These are phyloP conservation scores for Dujonia santamariae DNA, from an alignment of 1,139 yeast genomes.

Conservation along the genomic window DNA sequence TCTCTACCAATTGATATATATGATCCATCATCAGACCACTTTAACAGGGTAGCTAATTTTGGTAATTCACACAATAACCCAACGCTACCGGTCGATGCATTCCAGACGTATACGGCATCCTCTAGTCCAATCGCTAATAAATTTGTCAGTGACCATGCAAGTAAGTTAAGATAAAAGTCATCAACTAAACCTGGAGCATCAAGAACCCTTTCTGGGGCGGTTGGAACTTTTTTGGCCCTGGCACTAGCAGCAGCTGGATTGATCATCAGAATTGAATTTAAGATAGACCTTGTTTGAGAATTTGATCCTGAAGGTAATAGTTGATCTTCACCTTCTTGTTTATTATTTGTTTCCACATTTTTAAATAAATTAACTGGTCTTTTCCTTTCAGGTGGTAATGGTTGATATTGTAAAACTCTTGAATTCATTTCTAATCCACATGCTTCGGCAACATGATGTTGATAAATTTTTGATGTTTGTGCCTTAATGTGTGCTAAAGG, in stretches of 20 bases:
- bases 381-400: constrained; percentile 75
- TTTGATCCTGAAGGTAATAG: constrained; percentile 19
- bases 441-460: constrained; percentile 88
- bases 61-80: constrained; percentile 63
- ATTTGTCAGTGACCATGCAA: constrained; percentile 87
- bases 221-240: constrained; percentile 68
- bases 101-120: constrained; percentile 86
- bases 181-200: constrained; percentile 96
- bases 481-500: constrained; percentile 60
- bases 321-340: constrained; percentile 11
- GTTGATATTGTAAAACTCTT: constrained; percentile 83
- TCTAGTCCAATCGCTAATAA: constrained; percentile 88
- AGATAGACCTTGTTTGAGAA: constrained; percentile 13
- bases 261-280: constrained; percentile 10
- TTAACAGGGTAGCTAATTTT: constrained; percentile 63
- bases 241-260: constrained; percentile 53
- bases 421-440: constrained; percentile 87
- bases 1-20: constrained; percentile 83
- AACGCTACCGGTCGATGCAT: constrained; percentile 82
- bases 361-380: constrained; percentile 52
- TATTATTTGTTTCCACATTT: constrained; percentile 6
- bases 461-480: constrained; percentile 69
- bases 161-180: constrained; percentile 83
- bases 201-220: constrained; percentile 87
- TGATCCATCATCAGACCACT: constrained; percentile 92